Evolutionary conservation across 129 eudicot genomes (phyloP).

Genomic region (Saposhnikovia divaricata): DNA sequence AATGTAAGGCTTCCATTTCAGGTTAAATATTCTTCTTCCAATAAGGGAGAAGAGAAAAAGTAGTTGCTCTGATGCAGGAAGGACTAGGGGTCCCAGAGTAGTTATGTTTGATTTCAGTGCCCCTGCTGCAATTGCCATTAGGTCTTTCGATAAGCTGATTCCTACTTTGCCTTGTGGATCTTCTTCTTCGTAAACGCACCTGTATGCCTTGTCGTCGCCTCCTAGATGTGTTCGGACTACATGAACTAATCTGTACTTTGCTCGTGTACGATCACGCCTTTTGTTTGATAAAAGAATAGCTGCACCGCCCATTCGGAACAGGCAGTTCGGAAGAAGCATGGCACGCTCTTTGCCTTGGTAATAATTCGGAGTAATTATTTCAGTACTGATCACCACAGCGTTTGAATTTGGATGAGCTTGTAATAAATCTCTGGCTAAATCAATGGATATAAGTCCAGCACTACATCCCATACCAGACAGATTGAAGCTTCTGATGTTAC

Average conservation of each 20-base stretch:
- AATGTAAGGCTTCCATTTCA: constrained; percentile 37
- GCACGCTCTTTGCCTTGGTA: constrained; percentile 61
- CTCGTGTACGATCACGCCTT: constrained; percentile 21
- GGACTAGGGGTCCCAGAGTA: constrained; percentile 60
- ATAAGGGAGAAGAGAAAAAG: constrained; percentile 33
- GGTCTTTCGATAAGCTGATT: constrained; percentile 42
- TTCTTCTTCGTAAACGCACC: constrained; percentile 46
- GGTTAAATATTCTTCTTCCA: constrained; percentile 30
- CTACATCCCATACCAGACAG: constrained; percentile 81
- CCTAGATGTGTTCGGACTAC: constrained; percentile 68
- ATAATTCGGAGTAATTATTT: constrained; percentile 47
- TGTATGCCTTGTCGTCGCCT: constrained; percentile 46
- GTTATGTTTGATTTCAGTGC: constrained; percentile 55
- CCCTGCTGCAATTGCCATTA: constrained; percentile 50
- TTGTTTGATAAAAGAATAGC: constrained; percentile 56
- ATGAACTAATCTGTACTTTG: constrained; percentile 50
- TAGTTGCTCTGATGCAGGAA: constrained; percentile 55
- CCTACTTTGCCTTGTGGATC: constrained; percentile 54
- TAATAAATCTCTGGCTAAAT: constrained; percentile 44
- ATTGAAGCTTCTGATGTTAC: constrained; percentile 49
- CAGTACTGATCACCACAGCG: constrained; percentile 61
- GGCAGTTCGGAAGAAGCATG: constrained; percentile 64
- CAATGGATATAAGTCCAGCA: constrained; percentile 50
- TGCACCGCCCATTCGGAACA: constrained; percentile 68
- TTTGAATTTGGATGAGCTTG: constrained; percentile 57